phyloP scores from a whole-genome alignment of 106 monocot genomes.

The Iris macrosiphon region DNA sequence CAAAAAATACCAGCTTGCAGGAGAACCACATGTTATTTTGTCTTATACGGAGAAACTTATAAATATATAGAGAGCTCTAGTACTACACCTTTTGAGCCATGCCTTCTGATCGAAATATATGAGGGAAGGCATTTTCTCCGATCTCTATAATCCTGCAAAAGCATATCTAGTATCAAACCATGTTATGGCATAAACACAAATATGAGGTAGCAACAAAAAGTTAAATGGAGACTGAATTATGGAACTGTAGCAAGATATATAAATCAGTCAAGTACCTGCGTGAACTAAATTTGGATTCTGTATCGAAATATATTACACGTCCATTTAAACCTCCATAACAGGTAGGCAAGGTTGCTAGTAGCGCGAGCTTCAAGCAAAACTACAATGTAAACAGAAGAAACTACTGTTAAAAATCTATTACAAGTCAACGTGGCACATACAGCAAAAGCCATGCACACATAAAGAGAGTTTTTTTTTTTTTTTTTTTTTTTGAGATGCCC shows the following conservation, averaged over 20 bases:
- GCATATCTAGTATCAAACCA: slow-evolving; percentile 3
- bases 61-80: too few species aligned
- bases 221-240: too few species aligned
- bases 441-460: too few species aligned
- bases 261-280: slow-evolving; percentile 65
- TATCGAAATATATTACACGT: slow-evolving; percentile 81
- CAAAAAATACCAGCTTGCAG: too few species aligned
- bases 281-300: slow-evolving; percentile 92
- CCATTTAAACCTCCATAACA: slow-evolving; percentile 86
- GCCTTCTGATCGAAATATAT: slow-evolving; percentile 63
- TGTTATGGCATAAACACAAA: too few species aligned
- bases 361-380: slow-evolving; percentile 86
- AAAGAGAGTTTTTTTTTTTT: too few species aligned
- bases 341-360: slow-evolving; percentile 73
- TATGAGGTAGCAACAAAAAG: too few species aligned
- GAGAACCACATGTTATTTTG: too few species aligned
- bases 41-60: too few species aligned
- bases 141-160: slow-evolving; percentile 84
- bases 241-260: too few species aligned
- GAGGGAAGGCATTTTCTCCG: slow-evolving; percentile 78
- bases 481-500: too few species aligned
- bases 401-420: neutral
- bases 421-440: too few species aligned
- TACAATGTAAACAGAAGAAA: slow-evolving; percentile 23
- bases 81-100: slow-evolving; percentile 68